Conservation (phyloP, 305 asterid genomes). For the Plantago rigida region DNA sequence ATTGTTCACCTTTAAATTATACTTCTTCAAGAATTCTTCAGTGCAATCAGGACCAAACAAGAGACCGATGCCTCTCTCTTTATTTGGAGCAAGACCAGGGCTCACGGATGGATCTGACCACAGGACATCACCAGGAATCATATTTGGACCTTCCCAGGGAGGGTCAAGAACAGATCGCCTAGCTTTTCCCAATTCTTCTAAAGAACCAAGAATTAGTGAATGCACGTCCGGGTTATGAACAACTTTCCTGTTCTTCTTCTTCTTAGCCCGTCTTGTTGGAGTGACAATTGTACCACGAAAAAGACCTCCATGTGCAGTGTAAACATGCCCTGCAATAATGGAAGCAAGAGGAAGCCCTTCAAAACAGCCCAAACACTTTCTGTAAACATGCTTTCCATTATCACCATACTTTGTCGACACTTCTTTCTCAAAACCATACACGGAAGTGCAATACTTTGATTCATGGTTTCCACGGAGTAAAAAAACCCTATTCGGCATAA, state of each 20-base stretch:
- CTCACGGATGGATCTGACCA: slow-evolving; percentile 93
- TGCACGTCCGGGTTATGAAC: slow-evolving; percentile 41
- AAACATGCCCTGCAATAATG: slow-evolving; percentile 62
- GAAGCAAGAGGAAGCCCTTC: slow-evolving; percentile 97
- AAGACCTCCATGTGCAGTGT: slow-evolving; percentile 94
- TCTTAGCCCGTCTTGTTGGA: slow-evolving; percentile 59
- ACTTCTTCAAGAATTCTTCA: slow-evolving; percentile 72
- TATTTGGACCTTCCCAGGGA: slow-evolving; percentile 84
- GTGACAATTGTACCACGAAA: slow-evolving; percentile 57
- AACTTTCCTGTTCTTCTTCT: slow-evolving; percentile 68
- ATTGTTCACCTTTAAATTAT: slow-evolving; percentile 50
- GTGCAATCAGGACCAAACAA: slow-evolving; percentile 95
- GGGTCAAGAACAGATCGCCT: slow-evolving; percentile 96
- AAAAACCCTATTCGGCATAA: slow-evolving; percentile 71
- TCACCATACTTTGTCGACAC: slow-evolving; percentile 67
- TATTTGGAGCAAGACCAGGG: slow-evolving; percentile 80
- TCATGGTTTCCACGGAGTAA: slow-evolving; percentile 94
- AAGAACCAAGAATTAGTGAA: slow-evolving; percentile 61
- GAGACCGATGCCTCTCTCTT: slow-evolving; percentile 88
- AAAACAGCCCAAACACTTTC: slow-evolving; percentile 89
- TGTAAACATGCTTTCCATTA: slow-evolving; percentile 76
- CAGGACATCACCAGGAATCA: slow-evolving; percentile 90
- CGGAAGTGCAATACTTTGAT: slow-evolving; percentile 90
- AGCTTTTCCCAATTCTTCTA: slow-evolving; percentile 82
- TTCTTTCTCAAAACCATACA: slow-evolving; percentile 88